phyloP scores from a whole-genome alignment of 1,139 yeast species.

The Candida gigantensis region DNA sequence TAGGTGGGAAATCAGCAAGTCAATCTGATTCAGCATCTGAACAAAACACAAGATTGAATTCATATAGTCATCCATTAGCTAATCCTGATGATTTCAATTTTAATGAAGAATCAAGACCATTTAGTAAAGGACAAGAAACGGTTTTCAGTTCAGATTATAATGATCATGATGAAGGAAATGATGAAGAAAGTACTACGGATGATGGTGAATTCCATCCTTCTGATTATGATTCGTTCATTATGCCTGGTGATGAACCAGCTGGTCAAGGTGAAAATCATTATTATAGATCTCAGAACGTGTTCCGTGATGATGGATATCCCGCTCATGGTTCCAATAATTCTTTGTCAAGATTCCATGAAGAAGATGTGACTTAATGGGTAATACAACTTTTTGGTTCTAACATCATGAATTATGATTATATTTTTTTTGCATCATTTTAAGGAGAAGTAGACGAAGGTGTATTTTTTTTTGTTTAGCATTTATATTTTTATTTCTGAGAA shows the following conservation, averaged over 20 bases:
- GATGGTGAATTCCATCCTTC: slow-evolving; percentile 16
- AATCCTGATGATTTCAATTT: slow-evolving; percentile 17
- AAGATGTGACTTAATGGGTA: slow-evolving; percentile 2
- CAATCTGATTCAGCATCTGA: slow-evolving; percentile 1
- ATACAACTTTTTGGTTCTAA: too few relatives aligned
- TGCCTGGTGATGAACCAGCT: slow-evolving; percentile 13
- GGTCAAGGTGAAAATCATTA: not conserved
- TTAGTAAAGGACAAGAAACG: slow-evolving; percentile 7
- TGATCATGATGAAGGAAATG: slow-evolving; percentile 6
- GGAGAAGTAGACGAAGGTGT: too few relatives aligned
- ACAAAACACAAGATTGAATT: slow-evolving; percentile 13
- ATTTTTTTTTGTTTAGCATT: too few relatives aligned
- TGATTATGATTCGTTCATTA: slow-evolving; percentile 15
- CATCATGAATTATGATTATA: too few relatives aligned
- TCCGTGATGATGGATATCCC: slow-evolving; percentile 11
- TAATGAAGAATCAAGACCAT: slow-evolving; percentile 10
- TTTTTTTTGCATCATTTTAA: too few relatives aligned
- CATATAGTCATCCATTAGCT: slow-evolving; percentile 19
- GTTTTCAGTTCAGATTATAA: slow-evolving; percentile 9
- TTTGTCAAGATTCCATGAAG: slow-evolving; percentile 16
- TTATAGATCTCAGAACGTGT: slow-evolving; percentile 6
- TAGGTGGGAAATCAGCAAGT: slow-evolving; percentile 13
- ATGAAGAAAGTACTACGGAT: slow-evolving; percentile 5
- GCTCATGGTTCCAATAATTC: slow-evolving; percentile 14
- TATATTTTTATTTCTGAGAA: too few relatives aligned